Conservation (phyloP, 331 rosid genomes). For the Dryas integrifolia region DNA sequence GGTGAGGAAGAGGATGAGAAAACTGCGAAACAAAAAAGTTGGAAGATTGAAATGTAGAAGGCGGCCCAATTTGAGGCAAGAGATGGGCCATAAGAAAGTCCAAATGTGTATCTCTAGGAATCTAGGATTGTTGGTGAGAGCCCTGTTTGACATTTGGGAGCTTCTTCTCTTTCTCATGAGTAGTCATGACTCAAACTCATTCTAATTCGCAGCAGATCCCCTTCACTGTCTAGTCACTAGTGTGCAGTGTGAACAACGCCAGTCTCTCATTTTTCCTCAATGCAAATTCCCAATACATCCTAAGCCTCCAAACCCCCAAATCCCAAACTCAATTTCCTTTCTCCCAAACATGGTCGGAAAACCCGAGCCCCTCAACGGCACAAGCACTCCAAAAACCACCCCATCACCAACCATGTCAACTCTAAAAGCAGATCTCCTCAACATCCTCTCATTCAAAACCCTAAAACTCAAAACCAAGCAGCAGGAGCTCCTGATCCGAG, state of each 20-base stretch:
- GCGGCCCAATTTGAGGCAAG: background rate
- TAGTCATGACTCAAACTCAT: no score
- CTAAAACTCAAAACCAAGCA: conserved; percentile 87
- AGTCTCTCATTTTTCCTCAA: background rate
- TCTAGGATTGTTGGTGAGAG: background rate
- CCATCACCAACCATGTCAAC: conserved; percentile 5
- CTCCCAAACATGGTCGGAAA: conserved; percentile 43
- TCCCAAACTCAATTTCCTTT: background rate
- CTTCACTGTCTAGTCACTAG: no score
- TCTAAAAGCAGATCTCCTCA: conserved; percentile 49
- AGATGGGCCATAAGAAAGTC: background rate
- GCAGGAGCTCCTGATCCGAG: conserved; percentile 90
- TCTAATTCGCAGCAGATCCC: no score
- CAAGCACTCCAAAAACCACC: conserved; percentile 6
- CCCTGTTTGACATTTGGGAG: no score
- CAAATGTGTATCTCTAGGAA: background rate
- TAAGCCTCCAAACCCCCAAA: background rate
- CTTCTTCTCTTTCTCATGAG: no score
- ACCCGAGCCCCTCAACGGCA: conserved; percentile 32
- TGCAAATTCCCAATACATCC: background rate
- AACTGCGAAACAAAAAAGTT: background rate
- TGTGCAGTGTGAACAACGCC: background rate
- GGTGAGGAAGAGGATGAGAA: no score
- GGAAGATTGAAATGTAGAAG: background rate
- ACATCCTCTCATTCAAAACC: conserved; percentile 44